Conservation (phyloP, 2,329 filamentous ascomycete species). For the Beauveria australis region DNA sequence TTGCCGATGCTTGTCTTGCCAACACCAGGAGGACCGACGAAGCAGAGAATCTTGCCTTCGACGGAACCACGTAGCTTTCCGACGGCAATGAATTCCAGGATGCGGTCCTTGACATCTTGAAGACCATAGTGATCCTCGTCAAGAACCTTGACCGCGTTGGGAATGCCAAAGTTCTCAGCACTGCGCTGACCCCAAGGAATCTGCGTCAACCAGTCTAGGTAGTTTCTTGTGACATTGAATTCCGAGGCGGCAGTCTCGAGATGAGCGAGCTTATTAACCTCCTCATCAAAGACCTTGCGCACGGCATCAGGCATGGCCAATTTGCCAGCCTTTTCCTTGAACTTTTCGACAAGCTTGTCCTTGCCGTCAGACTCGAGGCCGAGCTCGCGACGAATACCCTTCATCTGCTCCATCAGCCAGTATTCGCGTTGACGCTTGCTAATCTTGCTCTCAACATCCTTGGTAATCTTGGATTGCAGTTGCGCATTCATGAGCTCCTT, state of each 20-base stretch:
- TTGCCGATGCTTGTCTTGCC: slow-evolving; percentile 99
- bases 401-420: slow-evolving; percentile 99
- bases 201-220: slow-evolving; percentile 96
- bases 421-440: slow-evolving; percentile 96
- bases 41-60: slow-evolving; percentile 96
- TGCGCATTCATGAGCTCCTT: slow-evolving; percentile 98
- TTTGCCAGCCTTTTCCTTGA: slow-evolving; percentile 89
- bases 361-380: slow-evolving; percentile 97
- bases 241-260: slow-evolving; percentile 93
- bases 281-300: slow-evolving; percentile 96
- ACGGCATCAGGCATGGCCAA: slow-evolving; percentile 95
- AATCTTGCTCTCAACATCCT: slow-evolving; percentile 96
- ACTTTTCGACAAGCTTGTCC: slow-evolving; percentile 94
- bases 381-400: slow-evolving; percentile 89
- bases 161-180: slow-evolving; percentile 92
- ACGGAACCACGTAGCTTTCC: slow-evolving; percentile 95
- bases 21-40: slow-evolving; percentile 93
- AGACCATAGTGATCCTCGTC: slow-evolving; percentile 96
- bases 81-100: slow-evolving; percentile 95
- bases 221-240: slow-evolving; percentile 97
- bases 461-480: slow-evolving; percentile 92
- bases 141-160: slow-evolving; percentile 80
- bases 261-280: slow-evolving; percentile 93
- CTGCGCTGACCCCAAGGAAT: slow-evolving; percentile 96
- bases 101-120: slow-evolving; percentile 97